Base-by-base conservation (phyloP, 169 alveolate species). In the Cryptosporidium parvum region DNA sequence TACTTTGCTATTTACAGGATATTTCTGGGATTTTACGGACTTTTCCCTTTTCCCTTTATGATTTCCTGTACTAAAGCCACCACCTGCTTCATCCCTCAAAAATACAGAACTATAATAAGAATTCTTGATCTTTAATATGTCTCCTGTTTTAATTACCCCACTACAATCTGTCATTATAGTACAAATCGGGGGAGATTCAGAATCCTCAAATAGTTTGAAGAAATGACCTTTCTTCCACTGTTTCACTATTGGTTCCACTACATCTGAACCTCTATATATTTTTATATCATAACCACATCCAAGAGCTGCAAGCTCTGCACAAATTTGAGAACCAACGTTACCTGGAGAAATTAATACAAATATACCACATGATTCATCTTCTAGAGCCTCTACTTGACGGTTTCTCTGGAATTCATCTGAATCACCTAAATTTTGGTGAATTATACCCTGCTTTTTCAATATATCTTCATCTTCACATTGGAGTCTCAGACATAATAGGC, bases 141-240 rank as follows among this genome's bases (percentile, higher is more conserved):
- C 89, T 21, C 67, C 70, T 23, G 75, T n/a, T 29, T 80, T 80
- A 12, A 80, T 80, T n/a, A 65, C 29, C 8, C 67, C 70, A 44
- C 89, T 80, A 48, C 89, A 80, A n/a, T 80, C 89, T 23, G 89
- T 44, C 75, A 80, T 44, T 39, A 80, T 80, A n/a, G 89, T 80
- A n/a, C 89, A 80, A 42, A 80, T 21, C 0, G 89, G 89, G n/a
- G 89, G 89, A 18, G 70, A 53, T 16, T 56, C 70, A 21, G 48
- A 35, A 29, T 33, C 52, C 14, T 45, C 42, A 59, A 80, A 80
- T 26, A 80, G 33, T 29, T 80, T 59, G 35, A 80, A 80, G 23
- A 65, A 80, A 16, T 80, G 89, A 16, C 89, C 89, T 48, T 80
- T 80, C 45, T 80, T 80, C 89, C 89, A 80, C 68, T 80, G 89